A percentile compares a stretch with the other conserved stretches of the same genome.
Conservation (phyloP, 2,329 filamentous ascomycete species). For the Neoascochyta sp. region DNA sequence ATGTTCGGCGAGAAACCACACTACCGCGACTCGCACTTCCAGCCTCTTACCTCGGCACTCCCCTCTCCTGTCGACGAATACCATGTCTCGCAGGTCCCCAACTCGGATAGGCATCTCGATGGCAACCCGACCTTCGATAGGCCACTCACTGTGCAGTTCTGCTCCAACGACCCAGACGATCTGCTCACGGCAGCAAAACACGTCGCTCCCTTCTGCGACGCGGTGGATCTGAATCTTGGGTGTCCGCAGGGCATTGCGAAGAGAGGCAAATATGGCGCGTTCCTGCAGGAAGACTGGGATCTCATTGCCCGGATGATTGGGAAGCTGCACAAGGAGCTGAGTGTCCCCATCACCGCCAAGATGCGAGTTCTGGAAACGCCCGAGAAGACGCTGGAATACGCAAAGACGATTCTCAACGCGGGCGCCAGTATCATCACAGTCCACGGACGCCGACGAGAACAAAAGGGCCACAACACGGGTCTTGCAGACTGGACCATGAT, state of each 20-base stretch:
- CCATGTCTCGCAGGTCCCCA: constrained; percentile 30
- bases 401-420: constrained; percentile 77
- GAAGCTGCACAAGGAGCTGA: constrained; percentile 71
- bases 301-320: constrained; percentile 79
- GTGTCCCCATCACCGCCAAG: constrained; percentile 89
- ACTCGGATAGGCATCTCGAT: constrained; percentile 57
- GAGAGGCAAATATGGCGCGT: constrained; percentile 88
- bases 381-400: constrained; percentile 85
- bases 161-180: constrained; percentile 79
- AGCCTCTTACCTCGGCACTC: constrained; percentile 53
- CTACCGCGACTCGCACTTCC: constrained; percentile 78
- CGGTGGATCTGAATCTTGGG: constrained; percentile 90
- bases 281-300: constrained; percentile 88
- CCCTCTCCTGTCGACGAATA: constrained; percentile 35
- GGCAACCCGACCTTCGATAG: constrained; percentile 81
- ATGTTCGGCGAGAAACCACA: constrained; percentile 73
- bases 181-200: constrained; percentile 73
- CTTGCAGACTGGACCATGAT: constrained; percentile 89
- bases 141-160: constrained; percentile 94
- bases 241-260: constrained; percentile 94
- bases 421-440: constrained; percentile 93
- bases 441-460: constrained; percentile 81
- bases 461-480: constrained; percentile 94
- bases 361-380: constrained; percentile 84
- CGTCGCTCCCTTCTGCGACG: constrained; percentile 85